Conservation (phyloP, 176 grass and related monocot species). For the Alloteropsis semialata region DNA sequence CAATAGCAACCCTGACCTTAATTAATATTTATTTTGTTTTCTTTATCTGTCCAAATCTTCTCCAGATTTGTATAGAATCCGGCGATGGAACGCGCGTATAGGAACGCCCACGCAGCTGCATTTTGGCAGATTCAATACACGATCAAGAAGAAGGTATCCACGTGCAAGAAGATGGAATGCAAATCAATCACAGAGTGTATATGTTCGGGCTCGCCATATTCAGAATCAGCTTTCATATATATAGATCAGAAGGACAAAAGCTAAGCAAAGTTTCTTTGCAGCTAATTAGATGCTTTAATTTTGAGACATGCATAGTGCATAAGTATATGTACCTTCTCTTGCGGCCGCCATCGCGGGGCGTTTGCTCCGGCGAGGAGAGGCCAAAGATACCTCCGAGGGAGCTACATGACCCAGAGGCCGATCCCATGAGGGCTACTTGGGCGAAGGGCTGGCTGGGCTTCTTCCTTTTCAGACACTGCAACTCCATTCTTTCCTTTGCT, state of each 20-base stretch:
- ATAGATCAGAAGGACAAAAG: no score
- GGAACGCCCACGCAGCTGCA: not conserved
- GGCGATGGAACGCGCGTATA: no score
- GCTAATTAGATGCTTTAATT: no score
- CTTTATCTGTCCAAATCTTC: not conserved
- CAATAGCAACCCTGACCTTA: no score
- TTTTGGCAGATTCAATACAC: not conserved
- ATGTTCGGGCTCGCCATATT: no score
- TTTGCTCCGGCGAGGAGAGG: not conserved
- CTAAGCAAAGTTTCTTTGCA: no score
- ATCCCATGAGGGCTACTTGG: constrained; percentile 8
- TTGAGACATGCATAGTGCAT: no score
- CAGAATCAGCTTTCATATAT: no score
- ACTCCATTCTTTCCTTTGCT: not conserved
- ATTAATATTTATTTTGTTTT: not conserved
- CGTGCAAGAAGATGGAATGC: no score
- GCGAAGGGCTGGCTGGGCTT: not conserved
- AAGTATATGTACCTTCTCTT: constrained; percentile 41
- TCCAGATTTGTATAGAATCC: not conserved
- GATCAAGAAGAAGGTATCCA: not conserved
- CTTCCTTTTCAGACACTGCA: constrained; percentile 5
- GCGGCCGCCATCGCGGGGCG: not conserved
- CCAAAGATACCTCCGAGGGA: constrained; percentile 6
- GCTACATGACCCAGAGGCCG: constrained; percentile 18
- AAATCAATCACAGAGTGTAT: no score